Conservation (phyloP, 257 asterid genomes). For the Craterostigma plantagineum region DNA sequence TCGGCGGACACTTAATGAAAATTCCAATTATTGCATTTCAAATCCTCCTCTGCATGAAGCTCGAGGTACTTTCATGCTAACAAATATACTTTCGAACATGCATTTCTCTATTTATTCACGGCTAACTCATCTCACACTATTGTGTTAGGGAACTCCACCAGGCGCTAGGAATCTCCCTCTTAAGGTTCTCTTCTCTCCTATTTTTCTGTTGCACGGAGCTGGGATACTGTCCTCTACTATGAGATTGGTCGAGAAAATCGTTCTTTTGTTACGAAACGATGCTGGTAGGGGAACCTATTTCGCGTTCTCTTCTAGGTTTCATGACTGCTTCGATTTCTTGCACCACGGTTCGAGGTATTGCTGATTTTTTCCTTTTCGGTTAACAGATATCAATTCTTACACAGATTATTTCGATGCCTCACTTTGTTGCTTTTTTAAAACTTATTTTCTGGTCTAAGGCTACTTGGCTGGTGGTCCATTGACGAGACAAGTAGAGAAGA, state of each 20-base stretch:
- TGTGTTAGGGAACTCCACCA: constrained; percentile 70
- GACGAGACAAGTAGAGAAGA: constrained; percentile 96
- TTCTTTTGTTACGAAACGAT: constrained; percentile 45
- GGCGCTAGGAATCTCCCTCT: constrained; percentile 50
- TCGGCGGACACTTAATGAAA: constrained; percentile 95
- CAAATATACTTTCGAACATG: neutral
- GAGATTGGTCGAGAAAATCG: constrained; percentile 55
- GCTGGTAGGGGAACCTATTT: constrained; percentile 48
- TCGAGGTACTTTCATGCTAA: constrained; percentile 54
- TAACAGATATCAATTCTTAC: too few species aligned
- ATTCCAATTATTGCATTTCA: constrained; percentile 76
- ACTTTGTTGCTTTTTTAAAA: neutral
- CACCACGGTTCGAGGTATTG: constrained; percentile 89
- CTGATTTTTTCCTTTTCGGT: constrained; percentile 1
- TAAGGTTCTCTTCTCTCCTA: constrained; percentile 78
- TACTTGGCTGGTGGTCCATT: constrained; percentile 99
- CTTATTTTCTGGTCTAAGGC: constrained; percentile 19
- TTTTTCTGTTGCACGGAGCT: constrained; percentile 70
- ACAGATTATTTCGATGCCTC: too few species aligned
- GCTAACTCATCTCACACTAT: constrained; percentile 2
- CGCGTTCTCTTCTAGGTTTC: constrained; percentile 42
- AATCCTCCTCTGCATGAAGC: constrained; percentile 85
- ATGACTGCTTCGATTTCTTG: constrained; percentile 63
- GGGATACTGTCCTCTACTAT: constrained; percentile 55
- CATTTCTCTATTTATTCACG: constrained; percentile 1